phyloP scores from a whole-genome alignment of 2,329 filamentous ascomycete genomes.

The Fusarium protoensiforme region DNA sequence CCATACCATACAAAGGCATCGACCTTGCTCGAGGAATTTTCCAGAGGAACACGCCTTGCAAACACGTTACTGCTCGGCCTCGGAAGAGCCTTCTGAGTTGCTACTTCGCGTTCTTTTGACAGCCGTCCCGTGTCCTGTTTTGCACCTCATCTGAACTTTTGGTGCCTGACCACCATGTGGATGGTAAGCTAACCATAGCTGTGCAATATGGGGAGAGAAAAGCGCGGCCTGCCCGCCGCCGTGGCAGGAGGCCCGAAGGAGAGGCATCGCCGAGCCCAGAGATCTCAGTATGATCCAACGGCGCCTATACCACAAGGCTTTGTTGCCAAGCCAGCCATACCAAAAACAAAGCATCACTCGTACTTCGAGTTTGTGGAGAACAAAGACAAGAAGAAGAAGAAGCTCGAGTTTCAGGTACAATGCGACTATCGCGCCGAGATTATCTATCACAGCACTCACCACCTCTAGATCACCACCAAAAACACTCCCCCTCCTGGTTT shows the following conservation, averaged over 20 bases:
- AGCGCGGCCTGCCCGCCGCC: slow-evolving; percentile 46
- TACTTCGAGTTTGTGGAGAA: slow-evolving; percentile 75
- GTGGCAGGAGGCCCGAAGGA: slow-evolving; percentile 49
- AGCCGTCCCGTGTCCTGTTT: slow-evolving; percentile 16
- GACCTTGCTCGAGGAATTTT: slow-evolving; percentile 20
- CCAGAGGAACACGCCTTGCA: slow-evolving; percentile 15
- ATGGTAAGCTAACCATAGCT: slow-evolving; percentile 42
- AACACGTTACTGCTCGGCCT: slow-evolving; percentile 28
- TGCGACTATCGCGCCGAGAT: slow-evolving; percentile 29
- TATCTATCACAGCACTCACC: slow-evolving; percentile 43
- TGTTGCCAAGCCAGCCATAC: slow-evolving; percentile 51
- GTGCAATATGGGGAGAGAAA: slow-evolving; percentile 51
- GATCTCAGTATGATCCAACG: slow-evolving; percentile 47
- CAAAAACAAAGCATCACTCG: slow-evolving; percentile 67
- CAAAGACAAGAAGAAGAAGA: slow-evolving; percentile 71
- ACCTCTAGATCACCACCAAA: slow-evolving; percentile 62
- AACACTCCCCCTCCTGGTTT: slow-evolving; percentile 68
- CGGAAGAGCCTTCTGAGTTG: slow-evolving; percentile 30
- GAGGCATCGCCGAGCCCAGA: slow-evolving; percentile 48
- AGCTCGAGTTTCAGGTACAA: slow-evolving; percentile 70
- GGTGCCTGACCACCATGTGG: slow-evolving; percentile 35
- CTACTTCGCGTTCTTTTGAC: slow-evolving; percentile 26
- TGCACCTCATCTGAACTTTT: slow-evolving; percentile 20
- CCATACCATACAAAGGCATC: background rate
- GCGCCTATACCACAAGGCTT: slow-evolving; percentile 49